A percentile compares a stretch with the other conserved stretches of the same genome.
phyloP scores from a whole-genome alignment of 805 yeast genomes.

The Hanseniaspora jakobsenii region DNA sequence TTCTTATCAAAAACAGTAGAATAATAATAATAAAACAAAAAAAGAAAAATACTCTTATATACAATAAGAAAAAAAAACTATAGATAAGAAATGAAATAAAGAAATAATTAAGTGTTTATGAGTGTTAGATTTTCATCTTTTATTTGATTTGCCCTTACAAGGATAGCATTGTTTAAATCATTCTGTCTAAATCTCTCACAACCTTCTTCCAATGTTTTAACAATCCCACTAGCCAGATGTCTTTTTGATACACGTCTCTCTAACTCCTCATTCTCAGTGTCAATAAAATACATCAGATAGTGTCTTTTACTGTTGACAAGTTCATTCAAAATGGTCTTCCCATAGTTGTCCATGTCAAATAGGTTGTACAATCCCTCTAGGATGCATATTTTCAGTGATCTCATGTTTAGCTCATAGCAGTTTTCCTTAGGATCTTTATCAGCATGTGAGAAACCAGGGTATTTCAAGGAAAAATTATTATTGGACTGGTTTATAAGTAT shows the following conservation, averaged over 20 bases:
- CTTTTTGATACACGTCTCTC: slow-evolving; percentile 51
- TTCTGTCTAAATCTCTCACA: slow-evolving; percentile 37
- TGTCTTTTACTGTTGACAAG: slow-evolving; percentile 24
- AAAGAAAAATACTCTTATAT: neutral
- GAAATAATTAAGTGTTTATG: neutral
- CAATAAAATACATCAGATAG: slow-evolving; percentile 40
- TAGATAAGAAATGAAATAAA: too few relatives aligned
- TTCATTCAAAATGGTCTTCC: slow-evolving; percentile 31
- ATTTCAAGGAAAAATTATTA: slow-evolving; percentile 16
- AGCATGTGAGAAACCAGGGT: slow-evolving; percentile 69
- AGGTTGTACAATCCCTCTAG: slow-evolving; percentile 69
- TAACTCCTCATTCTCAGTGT: slow-evolving; percentile 35
- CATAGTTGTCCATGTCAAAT: slow-evolving; percentile 40
- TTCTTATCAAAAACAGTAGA: too few relatives aligned
- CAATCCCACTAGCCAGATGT: slow-evolving; percentile 52
- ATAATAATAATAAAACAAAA: neutral
- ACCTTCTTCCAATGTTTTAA: slow-evolving; percentile 38
- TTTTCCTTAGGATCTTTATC: slow-evolving; percentile 57
- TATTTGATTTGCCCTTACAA: slow-evolving; percentile 19
- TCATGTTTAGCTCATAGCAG: slow-evolving; percentile 33
- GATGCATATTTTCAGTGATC: slow-evolving; percentile 41
- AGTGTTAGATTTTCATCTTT: neutral
- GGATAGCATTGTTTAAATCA: slow-evolving; percentile 54
- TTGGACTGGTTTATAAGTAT: neutral
- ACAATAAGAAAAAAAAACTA: too few relatives aligned